Conservation (phyloP, 441 rosid genomes). For the Jatropha multifida region DNA sequence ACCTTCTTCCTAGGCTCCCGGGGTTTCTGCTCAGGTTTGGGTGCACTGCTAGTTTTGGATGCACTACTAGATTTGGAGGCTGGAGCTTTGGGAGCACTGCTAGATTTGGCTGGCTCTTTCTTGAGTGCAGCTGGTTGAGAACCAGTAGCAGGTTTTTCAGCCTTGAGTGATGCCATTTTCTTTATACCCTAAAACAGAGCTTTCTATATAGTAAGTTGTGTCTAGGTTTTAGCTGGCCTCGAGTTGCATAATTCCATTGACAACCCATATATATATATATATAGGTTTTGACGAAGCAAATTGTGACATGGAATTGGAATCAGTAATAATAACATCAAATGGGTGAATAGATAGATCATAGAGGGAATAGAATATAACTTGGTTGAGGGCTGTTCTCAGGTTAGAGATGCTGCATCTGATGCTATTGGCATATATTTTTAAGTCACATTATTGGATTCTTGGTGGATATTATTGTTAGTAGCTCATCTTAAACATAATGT, state of each 20-base stretch:
- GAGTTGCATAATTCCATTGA: neutral
- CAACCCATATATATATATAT: no score
- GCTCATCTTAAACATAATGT: no score
- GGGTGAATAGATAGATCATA: neutral
- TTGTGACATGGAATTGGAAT: constrained; percentile 25
- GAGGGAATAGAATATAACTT: constrained; percentile 31
- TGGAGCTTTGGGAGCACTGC: constrained; percentile 30
- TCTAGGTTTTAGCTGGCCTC: constrained; percentile 7
- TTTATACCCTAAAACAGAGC: neutral
- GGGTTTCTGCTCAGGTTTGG: constrained; percentile 38
- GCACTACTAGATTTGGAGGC: constrained; percentile 31
- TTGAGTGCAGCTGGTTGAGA: constrained; percentile 24
- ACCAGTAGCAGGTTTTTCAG: constrained; percentile 41
- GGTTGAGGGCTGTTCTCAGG: no score
- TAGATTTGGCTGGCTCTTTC: constrained; percentile 33
- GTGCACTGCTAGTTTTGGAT: constrained; percentile 33
- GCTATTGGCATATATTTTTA: constrained; percentile 21
- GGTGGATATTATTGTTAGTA: neutral
- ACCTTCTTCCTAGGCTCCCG: constrained; percentile 48
- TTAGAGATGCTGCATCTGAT: constrained; percentile 22
- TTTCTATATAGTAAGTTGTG: neutral
- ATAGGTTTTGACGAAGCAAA: no score
- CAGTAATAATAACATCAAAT: constrained; percentile 12
- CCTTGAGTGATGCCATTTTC: constrained; percentile 45
- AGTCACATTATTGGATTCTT: constrained; percentile 25